phyloP scores from a whole-genome alignment of 2,329 filamentous ascomycete species.

The Chaetoscypha palmicola region DNA sequence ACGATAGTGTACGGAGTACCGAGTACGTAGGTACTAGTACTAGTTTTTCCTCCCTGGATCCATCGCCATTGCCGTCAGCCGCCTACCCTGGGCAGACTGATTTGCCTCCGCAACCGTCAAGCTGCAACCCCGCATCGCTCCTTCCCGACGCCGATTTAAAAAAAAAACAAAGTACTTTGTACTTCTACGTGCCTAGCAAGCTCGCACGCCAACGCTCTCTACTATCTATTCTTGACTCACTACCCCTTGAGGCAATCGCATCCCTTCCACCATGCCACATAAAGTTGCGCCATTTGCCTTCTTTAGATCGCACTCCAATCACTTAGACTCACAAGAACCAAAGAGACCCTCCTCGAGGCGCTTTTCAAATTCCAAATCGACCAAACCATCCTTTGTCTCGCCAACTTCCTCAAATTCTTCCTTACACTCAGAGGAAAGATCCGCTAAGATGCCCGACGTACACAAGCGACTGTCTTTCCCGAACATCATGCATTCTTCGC shows the following conservation, averaged over 20 bases:
- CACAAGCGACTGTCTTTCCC: conserved; percentile 27
- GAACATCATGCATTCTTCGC: conserved; percentile 14
- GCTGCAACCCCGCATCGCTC: not conserved
- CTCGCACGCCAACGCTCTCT: too few relatives aligned
- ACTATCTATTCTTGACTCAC: too few relatives aligned
- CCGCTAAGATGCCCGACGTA: conserved; percentile 22
- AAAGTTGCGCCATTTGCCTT: conserved; percentile 9
- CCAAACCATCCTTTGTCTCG: conserved; percentile 11
- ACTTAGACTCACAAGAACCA: conserved; percentile 10
- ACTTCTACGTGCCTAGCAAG: too few relatives aligned
- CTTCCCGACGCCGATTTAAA: not conserved
- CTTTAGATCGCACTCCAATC: conserved; percentile 3
- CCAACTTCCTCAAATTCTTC: conserved; percentile 15
- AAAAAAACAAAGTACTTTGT: too few relatives aligned
- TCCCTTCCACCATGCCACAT: conserved; percentile 3
- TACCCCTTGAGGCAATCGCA: too few relatives aligned
- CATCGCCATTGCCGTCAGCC: too few relatives aligned
- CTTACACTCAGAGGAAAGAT: conserved; percentile 8
- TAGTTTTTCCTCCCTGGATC: too few relatives aligned
- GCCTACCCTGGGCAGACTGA: too few relatives aligned
- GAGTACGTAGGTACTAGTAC: too few relatives aligned
- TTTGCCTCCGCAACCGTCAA: too few relatives aligned
- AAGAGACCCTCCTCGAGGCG: conserved; percentile 17
- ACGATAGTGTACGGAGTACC: too few relatives aligned
- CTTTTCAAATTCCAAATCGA: conserved; percentile 11